These are phyloP conservation scores for Colletotrichum lindemuthianum DNA, from an alignment of 2,329 filamentous ascomycete species.

Conservation along the genomic window DNA sequence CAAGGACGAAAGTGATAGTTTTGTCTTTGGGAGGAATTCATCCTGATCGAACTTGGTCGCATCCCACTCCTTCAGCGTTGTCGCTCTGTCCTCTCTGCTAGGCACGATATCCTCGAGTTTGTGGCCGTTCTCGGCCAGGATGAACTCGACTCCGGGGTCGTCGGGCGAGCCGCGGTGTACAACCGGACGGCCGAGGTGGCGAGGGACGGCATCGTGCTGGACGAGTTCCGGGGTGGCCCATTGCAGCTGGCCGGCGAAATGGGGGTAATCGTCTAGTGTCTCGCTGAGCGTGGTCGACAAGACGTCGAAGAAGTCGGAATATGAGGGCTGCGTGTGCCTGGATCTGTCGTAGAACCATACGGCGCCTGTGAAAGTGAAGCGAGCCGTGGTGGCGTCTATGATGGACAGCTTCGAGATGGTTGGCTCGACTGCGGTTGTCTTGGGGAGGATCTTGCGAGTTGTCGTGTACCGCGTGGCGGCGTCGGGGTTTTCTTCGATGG, in stretches of 20 bases:
- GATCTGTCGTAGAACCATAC: constrained; percentile 55
- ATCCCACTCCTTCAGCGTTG: constrained; percentile 45
- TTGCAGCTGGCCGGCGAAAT: constrained; percentile 53
- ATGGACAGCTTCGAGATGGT: constrained; percentile 46
- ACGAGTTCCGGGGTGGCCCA: constrained; percentile 43
- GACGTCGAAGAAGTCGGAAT: constrained; percentile 15
- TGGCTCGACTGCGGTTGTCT: not conserved
- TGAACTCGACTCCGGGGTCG: constrained; percentile 55
- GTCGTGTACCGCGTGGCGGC: not conserved
- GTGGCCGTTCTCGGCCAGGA: constrained; percentile 43
- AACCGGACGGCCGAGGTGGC: constrained; percentile 48
- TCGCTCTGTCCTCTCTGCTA: constrained; percentile 21
- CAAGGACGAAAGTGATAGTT: constrained; percentile 47
- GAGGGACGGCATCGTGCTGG: constrained; percentile 39
- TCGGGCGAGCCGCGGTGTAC: constrained; percentile 46
- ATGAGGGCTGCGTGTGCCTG: constrained; percentile 2
- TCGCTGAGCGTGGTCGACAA: constrained; percentile 42
- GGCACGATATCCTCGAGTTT: constrained; percentile 46
- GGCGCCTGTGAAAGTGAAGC: constrained; percentile 52
- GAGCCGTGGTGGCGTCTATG: constrained; percentile 53
- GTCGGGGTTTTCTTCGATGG: not conserved
- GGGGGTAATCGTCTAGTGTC: constrained; percentile 51
- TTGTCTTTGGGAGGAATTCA: constrained; percentile 45
- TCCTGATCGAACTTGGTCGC: constrained; percentile 46
- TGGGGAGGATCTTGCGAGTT: constrained; percentile 8